phyloP scores from a whole-genome alignment of 495 filamentous ascomycete species.

The Penicillium longicatenatum region DNA sequence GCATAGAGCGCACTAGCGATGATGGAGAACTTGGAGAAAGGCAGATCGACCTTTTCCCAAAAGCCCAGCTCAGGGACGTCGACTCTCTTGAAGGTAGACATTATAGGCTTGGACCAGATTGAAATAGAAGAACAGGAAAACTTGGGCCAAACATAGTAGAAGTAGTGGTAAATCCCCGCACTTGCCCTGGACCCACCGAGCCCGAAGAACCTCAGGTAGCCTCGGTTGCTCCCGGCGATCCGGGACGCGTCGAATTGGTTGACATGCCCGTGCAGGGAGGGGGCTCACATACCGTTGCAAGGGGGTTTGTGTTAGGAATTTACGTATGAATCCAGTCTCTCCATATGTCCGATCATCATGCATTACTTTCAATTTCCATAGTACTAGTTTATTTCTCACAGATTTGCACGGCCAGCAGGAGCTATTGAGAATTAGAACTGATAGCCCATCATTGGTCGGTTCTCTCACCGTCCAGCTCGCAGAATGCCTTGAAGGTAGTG shows the following conservation, averaged over 20 bases:
- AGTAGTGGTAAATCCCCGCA: neutral
- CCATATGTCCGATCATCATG: neutral
- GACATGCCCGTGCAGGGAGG: no score
- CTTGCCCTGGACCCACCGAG: neutral
- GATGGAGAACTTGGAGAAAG: slow-evolving; percentile 24
- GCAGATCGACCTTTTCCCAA: slow-evolving; percentile 39
- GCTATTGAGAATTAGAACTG: slow-evolving; percentile 26
- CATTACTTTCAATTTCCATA: slow-evolving; percentile 1
- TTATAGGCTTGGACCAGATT: neutral
- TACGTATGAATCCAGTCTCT: no score
- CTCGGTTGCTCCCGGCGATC: neutral
- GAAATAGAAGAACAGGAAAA: neutral
- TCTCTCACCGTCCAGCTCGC: slow-evolving; percentile 68
- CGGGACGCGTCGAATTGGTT: no score
- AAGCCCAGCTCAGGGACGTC: slow-evolving; percentile 33
- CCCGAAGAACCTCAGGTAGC: neutral
- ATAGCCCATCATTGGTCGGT: slow-evolving; percentile 38
- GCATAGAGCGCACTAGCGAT: slow-evolving; percentile 27
- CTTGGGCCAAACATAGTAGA: neutral
- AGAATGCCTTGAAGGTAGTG: slow-evolving; percentile 93
- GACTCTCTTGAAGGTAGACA: slow-evolving; percentile 14
- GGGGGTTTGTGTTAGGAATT: no score
- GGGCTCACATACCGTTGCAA: no score
- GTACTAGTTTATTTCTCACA: slow-evolving; percentile 15
- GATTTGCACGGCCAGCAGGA: slow-evolving; percentile 23